phyloP scores from a whole-genome alignment of 1,284 basidiomycete species.

The Sporisorium sorghi region DNA sequence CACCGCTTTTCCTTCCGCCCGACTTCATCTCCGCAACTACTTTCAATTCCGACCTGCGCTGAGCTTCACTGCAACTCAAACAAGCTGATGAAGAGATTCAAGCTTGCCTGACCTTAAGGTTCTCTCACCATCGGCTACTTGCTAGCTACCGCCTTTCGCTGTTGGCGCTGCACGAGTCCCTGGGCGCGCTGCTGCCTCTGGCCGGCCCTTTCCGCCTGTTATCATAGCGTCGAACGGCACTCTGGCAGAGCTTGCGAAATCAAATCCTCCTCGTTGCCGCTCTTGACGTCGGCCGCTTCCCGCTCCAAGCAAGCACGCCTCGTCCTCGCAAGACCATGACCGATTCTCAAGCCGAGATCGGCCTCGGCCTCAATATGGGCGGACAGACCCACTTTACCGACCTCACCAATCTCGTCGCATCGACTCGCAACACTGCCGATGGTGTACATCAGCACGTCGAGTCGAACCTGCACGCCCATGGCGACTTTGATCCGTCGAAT shows the following conservation, averaged over 20 bases:
- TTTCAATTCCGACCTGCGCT: not conserved
- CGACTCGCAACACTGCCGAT: constrained; percentile 9
- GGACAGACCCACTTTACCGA: constrained; percentile 31
- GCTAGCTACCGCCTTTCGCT: not conserved
- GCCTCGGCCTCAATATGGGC: constrained; percentile 36
- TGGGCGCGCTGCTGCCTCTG: constrained; percentile 2
- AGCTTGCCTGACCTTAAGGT: not conserved
- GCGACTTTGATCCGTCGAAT: constrained; percentile 1
- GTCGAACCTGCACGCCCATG: not conserved
- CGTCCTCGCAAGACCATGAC: constrained; percentile 7
- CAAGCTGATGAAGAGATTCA: not conserved
- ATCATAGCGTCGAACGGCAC: no score
- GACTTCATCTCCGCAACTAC: constrained; percentile 2
- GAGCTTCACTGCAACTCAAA: not conserved
- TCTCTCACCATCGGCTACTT: not conserved
- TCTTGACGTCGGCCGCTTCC: not conserved
- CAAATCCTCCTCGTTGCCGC: not conserved
- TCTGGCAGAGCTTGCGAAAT: no score
- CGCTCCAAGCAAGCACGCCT: not conserved
- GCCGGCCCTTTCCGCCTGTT: not conserved
- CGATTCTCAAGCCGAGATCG: constrained; percentile 13
- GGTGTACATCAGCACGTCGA: not conserved
- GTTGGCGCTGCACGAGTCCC: not conserved
- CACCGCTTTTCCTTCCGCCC: not conserved
- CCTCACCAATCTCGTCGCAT: constrained; percentile 29